Base-by-base conservation (phyloP, 2,329 filamentous ascomycete species). In the Trichoderma koningiopsis region DNA sequence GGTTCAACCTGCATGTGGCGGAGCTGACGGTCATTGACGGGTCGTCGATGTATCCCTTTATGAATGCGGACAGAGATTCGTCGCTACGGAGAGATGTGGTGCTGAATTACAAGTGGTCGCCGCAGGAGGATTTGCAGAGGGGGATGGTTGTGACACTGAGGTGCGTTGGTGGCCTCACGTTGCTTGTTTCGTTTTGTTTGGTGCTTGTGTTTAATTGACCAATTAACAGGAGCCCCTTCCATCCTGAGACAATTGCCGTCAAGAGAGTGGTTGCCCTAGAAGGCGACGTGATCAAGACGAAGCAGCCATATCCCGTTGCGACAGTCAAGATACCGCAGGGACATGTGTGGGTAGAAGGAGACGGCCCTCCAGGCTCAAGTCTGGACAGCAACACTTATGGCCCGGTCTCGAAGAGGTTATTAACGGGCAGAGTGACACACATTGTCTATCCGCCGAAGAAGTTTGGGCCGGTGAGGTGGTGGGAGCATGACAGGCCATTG, bases 341-440 rank as follows among this genome's bases (percentile, higher is more conserved):
- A 22, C 94, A 98, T 82, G 86, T 98, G 33, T 99, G 96, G 96
- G 89, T 99, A 0, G 95, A 98, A 78, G 96, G 96, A 1, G 96
- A 99, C 77, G 93, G 91, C 14, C 87, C 87, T 75, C 87, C 88
- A 74, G 85, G 87, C 62, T 87, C 87, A 74, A 93, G 88, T 68
- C 79, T 90, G 70, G 96, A 99, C 81, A 97, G 94, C 79, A 97
- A 97, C 80, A 89, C 89, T 14, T 97, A 96, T 79, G 96, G 96
- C 0, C 93, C 96, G 4, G 89, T 96, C 59, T 91, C 92, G 29
- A 88, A 88, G 72, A 88, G 87, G 67, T 78, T 98, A 72, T 87
- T 98, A 43, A 89, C 89, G 47, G 94, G 94, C 0, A 89, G 86
- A 75, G 89, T 94, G 24, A 88, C 90, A 14, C 88, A 89, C 77